Evolutionary conservation across 148 eudicot species (phyloP).

Genomic region (Selenicereus undatus): DNA sequence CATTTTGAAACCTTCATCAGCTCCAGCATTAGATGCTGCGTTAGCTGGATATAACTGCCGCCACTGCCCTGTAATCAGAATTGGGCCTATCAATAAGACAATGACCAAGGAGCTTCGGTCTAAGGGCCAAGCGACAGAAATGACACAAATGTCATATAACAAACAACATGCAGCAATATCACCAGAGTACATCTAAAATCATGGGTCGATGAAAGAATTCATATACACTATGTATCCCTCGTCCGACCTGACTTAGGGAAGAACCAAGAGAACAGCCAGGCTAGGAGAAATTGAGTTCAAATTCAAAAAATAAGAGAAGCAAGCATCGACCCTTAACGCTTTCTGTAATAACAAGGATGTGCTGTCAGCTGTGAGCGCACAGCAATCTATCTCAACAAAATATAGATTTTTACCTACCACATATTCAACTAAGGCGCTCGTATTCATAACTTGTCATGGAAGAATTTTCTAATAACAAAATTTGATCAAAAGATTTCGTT

Average conservation of each 20-base stretch:
- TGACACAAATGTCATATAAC: neutral
- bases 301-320: neutral
- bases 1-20: neutral
- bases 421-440: too few relatives aligned
- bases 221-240: neutral
- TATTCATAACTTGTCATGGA: too few relatives aligned
- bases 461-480: neutral
- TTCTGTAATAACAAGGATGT: neutral
- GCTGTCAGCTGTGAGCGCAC: neutral
- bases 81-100: neutral
- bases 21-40: neutral
- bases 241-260: neutral
- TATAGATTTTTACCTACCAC: too few relatives aligned
- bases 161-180: neutral
- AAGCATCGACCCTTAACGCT: neutral
- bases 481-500: neutral
- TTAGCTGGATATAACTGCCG: neutral
- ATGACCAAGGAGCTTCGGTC: neutral
- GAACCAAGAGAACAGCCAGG: neutral
- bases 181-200: neutral
- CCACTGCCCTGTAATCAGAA: constrained; percentile 7
- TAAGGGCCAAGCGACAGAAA: neutral
- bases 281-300: neutral
- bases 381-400: too few relatives aligned
- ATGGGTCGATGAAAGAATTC: neutral